Base-by-base conservation (phyloP, 1,284 basidiomycete genomes). In the Fomitopsis betulina region DNA sequence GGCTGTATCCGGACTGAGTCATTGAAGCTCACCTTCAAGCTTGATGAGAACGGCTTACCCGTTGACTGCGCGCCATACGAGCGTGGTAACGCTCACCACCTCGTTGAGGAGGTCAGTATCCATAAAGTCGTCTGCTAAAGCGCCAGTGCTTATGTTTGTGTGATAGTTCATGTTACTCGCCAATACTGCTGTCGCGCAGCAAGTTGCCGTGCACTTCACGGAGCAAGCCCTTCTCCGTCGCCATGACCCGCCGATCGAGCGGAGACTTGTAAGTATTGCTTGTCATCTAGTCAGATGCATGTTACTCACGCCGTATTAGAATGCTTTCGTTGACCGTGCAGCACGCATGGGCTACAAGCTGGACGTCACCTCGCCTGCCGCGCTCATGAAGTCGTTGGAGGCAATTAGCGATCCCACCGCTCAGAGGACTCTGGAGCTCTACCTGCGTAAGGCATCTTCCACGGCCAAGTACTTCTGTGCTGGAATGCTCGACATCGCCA, bases 401-500 rank as follows among this genome's bases (percentile, higher is more conserved):
- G 76, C 80, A 23, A 82, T 99, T 60, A 70, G 81, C 51, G 87
- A 96, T 65, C 83, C 86, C 13, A 83, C 83, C 57, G 89, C 89
- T 60, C 86, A 86, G 58, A 77, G 83, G 53, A 80, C 94, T 30
- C 78, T 98, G 21, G 86, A 95, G 70, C 71, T 96, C 21, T 79
- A 98, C 43, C 86, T 89, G 33, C 89, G 86, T 70, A 98, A 97
- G 74, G 87, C 94, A 19, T 97, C 96, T 67, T 89, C 90, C 60
- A 85, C 87, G 55, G 93, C 97, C 62, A 96, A 96, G 72, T 98
- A 99, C 76, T 99, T 98, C 86, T 99, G 96, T 72, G 87, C 96
- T 27, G 97, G 97, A 63, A 97, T 98, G 94, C 82, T 99, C 65
- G 97, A 99, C 75, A 99, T 99, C 69, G 93, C 95, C 47, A 98